phyloP scores from a whole-genome alignment of 176 grass and related monocot genomes.

The Cenchrus fungigraminus region DNA sequence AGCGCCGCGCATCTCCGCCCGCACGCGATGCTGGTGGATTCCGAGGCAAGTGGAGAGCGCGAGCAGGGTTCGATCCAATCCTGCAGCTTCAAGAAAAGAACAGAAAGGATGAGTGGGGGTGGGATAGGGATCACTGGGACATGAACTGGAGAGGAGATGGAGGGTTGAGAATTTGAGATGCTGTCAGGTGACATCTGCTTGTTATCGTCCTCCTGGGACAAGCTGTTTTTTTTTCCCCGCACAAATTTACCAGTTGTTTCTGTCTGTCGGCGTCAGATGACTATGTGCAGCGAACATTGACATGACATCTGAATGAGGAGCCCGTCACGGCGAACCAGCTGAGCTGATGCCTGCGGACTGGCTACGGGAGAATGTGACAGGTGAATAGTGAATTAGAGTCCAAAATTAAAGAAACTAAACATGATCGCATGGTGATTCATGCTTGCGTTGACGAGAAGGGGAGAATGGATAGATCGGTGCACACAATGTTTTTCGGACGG shows the following conservation, averaged over 20 bases:
- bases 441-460: too few relatives aligned
- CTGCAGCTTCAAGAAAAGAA: background rate
- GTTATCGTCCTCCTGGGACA: too few relatives aligned
- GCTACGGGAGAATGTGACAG: too few relatives aligned
- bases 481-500: too few relatives aligned
- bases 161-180: background rate
- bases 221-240: too few relatives aligned
- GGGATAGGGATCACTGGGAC: background rate
- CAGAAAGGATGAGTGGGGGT: too few relatives aligned
- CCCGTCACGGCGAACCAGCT: background rate
- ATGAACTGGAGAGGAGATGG: background rate
- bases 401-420: too few relatives aligned
- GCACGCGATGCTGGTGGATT: constrained; percentile 22
- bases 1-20: background rate
- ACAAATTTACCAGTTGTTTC: too few relatives aligned
- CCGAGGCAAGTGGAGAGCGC: background rate
- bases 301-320: background rate
- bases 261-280: background rate
- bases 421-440: background rate
- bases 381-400: too few relatives aligned
- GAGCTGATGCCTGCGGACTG: too few relatives aligned
- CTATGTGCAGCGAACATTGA: background rate
- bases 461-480: too few relatives aligned
- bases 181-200: background rate
- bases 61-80: constrained; percentile 32